Evolutionary conservation across 495 filamentous ascomycete genomes (phyloP).

Genomic region (Astrothelium subdiscretum): DNA sequence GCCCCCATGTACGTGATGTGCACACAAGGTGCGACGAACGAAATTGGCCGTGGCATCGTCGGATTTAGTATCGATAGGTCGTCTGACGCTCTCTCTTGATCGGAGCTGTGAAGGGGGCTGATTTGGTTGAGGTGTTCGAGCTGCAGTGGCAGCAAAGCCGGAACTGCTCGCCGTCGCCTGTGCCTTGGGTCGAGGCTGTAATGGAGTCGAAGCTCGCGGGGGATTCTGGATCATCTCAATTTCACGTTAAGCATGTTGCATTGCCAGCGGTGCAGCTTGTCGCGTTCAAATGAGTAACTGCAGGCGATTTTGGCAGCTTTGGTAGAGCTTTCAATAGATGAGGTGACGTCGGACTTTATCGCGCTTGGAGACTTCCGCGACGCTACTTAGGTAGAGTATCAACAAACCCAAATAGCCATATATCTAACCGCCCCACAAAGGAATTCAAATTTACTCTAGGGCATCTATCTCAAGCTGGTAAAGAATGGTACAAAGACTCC

Average conservation of each 20-base stretch:
- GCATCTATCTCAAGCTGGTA: too few relatives aligned
- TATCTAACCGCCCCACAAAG: too few relatives aligned
- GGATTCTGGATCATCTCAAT: constrained; percentile 3
- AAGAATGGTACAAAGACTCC: too few relatives aligned
- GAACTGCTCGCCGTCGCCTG: not conserved
- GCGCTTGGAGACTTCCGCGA: not conserved
- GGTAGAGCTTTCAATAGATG: too few relatives aligned
- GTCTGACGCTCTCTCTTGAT: not conserved
- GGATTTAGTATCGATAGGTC: constrained; percentile 31
- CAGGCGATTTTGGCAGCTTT: too few relatives aligned
- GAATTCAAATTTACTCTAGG: too few relatives aligned
- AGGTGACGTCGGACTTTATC: not conserved
- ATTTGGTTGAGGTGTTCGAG: not conserved
- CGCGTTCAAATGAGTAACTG: too few relatives aligned
- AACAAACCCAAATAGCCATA: too few relatives aligned
- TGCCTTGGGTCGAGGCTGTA: not conserved
- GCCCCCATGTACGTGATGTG: constrained; percentile 34
- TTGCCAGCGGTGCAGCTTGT: not conserved
- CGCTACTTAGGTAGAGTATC: too few relatives aligned
- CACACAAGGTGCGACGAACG: constrained; percentile 55
- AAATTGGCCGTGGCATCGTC: constrained; percentile 48
- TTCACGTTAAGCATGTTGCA: not conserved
- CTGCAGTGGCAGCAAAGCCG: not conserved
- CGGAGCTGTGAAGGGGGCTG: not conserved
- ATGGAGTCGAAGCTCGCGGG: not conserved